Base-by-base conservation (phyloP, 2,329 filamentous ascomycete genomes). In the Stemphylium beticola region DNA sequence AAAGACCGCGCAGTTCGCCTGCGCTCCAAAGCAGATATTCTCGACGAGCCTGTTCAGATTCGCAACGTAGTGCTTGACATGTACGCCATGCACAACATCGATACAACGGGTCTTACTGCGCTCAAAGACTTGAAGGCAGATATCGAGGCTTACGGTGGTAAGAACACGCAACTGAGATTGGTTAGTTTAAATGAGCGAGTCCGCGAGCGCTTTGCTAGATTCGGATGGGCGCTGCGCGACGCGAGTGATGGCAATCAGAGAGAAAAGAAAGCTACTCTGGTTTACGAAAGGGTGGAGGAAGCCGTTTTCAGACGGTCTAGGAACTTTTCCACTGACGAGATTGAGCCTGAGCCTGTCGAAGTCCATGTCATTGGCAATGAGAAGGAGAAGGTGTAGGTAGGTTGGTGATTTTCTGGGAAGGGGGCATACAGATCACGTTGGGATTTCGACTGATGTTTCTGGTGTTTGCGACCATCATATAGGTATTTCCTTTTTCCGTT, bases 31-130 rank as follows among this genome's bases (percentile, higher is more conserved):
- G 70, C 69, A 50, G 65, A 67, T 6, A 75, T 78, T 51, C 12
- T 64, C 1, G 51, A 61, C 6, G 72, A 75, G 34, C 69, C 61
- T 1, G 73, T 77, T 0, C 77, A 76, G 0, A 78, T 86, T 15
- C 72, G 74, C 0, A 68, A 82, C 2, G 76, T 86, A 0, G 74
- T 86, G 0, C 71, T 86, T 0, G 83, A 86, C 58, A 81, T 86
- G 48, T 69, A 70, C 1, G 77, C 78, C 49, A 80, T 83, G 15
- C 80, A 81, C 14, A 81, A 83, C 55, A 76, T 83, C 8, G 84
- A 86, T 52, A 78, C 79, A 0, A 86, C 83, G 0, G 83, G 81
- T 0, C 74, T 83, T 3, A 74, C 76, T 0, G 79, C 82, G 8
- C 66, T 86, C 6, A 75, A 75, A 34, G 81, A 81, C 32, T 67